These are phyloP conservation scores for Ganoderma sp. DNA, from an alignment of 1,284 basidiomycete species.

Conservation along the genomic window DNA sequence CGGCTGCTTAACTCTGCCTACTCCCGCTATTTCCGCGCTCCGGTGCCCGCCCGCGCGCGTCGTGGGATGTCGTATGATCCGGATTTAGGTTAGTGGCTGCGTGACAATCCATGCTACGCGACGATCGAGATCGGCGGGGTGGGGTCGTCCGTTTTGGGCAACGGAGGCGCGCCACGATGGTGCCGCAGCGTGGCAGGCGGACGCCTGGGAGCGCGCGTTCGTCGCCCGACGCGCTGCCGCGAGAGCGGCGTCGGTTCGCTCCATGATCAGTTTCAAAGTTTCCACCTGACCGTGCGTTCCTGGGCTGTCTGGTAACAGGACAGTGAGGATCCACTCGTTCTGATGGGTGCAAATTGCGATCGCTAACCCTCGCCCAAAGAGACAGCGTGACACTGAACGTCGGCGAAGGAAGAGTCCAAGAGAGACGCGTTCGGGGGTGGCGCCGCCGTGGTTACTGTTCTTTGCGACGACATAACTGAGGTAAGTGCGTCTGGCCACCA, in stretches of 20 bases:
- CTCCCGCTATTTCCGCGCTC: background rate
- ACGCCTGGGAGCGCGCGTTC: background rate
- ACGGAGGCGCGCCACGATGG: background rate
- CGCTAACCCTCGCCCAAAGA: background rate
- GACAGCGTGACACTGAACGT: background rate
- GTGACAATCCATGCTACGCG: background rate
- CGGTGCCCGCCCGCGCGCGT: too few relatives aligned
- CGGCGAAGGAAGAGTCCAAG: background rate
- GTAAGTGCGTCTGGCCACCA: background rate
- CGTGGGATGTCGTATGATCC: background rate
- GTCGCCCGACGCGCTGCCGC: background rate
- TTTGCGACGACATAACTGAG: background rate
- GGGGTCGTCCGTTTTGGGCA: background rate
- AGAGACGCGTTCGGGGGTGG: background rate
- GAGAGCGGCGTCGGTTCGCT: background rate
- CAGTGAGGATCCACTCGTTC: conserved; percentile 4
- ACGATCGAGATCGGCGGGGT: too few relatives aligned
- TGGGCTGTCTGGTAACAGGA: conserved; percentile 1
- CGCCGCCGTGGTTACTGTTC: too few relatives aligned
- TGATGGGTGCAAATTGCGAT: background rate
- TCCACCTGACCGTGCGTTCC: background rate
- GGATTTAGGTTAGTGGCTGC: background rate
- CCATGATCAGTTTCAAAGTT: background rate
- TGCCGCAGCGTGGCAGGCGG: background rate
- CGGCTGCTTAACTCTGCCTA: conserved; percentile 3